phyloP scores from a whole-genome alignment of 1,139 yeast genomes.

The Candida sojae region DNA sequence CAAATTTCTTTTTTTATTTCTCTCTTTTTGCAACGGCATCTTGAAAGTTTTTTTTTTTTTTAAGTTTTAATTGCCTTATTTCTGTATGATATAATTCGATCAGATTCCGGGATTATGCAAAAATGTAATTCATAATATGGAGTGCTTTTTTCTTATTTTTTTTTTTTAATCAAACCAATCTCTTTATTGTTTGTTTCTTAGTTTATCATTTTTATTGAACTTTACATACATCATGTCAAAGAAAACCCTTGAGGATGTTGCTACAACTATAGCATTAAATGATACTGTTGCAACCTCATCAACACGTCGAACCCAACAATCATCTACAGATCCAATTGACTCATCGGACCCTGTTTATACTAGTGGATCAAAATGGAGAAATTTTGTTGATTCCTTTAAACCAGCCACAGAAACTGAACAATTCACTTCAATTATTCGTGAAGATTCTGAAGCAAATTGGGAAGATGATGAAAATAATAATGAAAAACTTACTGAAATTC shows the following conservation, averaged over 20 bases:
- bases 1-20: neutral
- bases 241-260: neutral
- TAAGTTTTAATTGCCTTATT: neutral
- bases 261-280: neutral
- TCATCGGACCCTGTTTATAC: neutral
- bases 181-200: neutral
- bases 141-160: too few species aligned
- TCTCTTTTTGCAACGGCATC: neutral
- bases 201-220: neutral
- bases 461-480: constrained; percentile 3
- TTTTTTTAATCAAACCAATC: neutral
- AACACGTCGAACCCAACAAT: neutral
- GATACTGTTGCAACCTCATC: neutral
- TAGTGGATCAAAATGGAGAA: constrained; percentile 31
- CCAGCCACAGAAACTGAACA: constrained; percentile 25
- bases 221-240: neutral
- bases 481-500: constrained; percentile 30
- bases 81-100: neutral
- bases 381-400: constrained; percentile 42
- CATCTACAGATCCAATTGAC: neutral
- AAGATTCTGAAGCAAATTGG: constrained; percentile 1
- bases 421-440: constrained; percentile 8
- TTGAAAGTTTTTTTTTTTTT: neutral
- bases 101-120: too few species aligned
- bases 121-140: too few species aligned